A percentile compares a stretch with the other conserved stretches of the same genome.
Evolutionary conservation across 805 yeast species (phyloP).

Genomic region (Yarrowia sp.): DNA sequence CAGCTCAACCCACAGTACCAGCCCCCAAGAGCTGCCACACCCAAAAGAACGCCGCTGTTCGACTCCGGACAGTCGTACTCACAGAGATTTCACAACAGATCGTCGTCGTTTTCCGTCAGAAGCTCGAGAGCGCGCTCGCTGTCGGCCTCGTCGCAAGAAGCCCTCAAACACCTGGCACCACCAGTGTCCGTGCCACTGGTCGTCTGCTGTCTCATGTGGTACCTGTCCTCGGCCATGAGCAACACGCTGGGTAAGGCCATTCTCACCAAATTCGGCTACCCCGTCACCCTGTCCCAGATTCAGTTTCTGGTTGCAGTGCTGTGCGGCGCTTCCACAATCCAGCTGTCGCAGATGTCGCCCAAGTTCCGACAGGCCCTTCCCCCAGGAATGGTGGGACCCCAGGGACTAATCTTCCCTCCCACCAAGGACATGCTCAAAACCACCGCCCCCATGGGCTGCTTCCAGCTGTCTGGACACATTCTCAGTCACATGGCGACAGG

Average conservation of each 20-base stretch:
- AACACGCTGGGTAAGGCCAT: constrained; percentile 79
- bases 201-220: constrained; percentile 71
- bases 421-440: constrained; percentile 35
- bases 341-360: constrained; percentile 40
- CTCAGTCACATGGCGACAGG: constrained; percentile 91
- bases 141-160: constrained; percentile 38
- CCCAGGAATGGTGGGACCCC: constrained; percentile 37
- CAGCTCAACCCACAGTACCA: background rate
- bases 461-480: constrained; percentile 90
- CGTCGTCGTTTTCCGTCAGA: constrained; percentile 17
- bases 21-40: background rate
- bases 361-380: constrained; percentile 40
- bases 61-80: constrained; percentile 21
- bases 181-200: constrained; percentile 48
- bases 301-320: constrained; percentile 75
- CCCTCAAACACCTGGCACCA: constrained; percentile 42
- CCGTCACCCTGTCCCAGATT: constrained; percentile 84
- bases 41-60: constrained; percentile 16
- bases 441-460: constrained; percentile 91
- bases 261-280: constrained; percentile 65
- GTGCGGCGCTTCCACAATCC: constrained; percentile 52
- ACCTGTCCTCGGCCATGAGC: constrained; percentile 72
- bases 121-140: constrained; percentile 31
- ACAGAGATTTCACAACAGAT: constrained; percentile 18
- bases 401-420: constrained; percentile 35